These are phyloP conservation scores for Aureobasidium sp. DNA, from an alignment of 2,329 filamentous ascomycete species.

Conservation along the genomic window DNA sequence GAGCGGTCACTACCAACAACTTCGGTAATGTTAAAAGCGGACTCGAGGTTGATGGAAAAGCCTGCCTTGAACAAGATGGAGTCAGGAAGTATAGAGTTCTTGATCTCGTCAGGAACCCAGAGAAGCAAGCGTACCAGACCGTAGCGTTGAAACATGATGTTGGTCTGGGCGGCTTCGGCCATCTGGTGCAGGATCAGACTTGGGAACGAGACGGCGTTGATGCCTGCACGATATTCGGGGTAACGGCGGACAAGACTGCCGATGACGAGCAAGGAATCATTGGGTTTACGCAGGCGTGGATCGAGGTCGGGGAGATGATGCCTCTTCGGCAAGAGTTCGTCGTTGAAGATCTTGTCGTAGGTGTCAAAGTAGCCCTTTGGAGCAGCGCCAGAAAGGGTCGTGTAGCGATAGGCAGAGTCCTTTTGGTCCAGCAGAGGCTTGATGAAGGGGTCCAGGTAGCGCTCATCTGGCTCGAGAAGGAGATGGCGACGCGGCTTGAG, in stretches of 20 bases:
- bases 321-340: conserved; percentile 48
- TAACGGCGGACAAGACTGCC: conserved; percentile 27
- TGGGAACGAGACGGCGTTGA: not conserved
- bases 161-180: conserved; percentile 42
- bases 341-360: conserved; percentile 44
- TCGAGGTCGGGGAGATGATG: conserved; percentile 30
- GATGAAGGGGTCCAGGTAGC: conserved; percentile 53
- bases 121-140: conserved; percentile 72
- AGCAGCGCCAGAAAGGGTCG: conserved; percentile 21
- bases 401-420: conserved; percentile 41
- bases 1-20: conserved; percentile 17
- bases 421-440: conserved; percentile 32
- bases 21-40: conserved; percentile 48
- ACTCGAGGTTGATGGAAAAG: conserved; percentile 50
- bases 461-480: conserved; percentile 63
- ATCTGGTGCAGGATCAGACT: conserved; percentile 54
- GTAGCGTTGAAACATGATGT: conserved; percentile 53
- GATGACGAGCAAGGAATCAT: conserved; percentile 60
- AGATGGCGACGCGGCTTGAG: conserved; percentile 75
- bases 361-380: conserved; percentile 19
- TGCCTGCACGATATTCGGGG: not conserved
- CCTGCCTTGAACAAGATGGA: conserved; percentile 48
- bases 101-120: conserved; percentile 58
- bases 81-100: conserved; percentile 51
- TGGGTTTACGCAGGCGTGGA: conserved; percentile 42